Evolutionary conservation across 345 rosid genomes (phyloP).

Genomic region (Brassica napus): DNA sequence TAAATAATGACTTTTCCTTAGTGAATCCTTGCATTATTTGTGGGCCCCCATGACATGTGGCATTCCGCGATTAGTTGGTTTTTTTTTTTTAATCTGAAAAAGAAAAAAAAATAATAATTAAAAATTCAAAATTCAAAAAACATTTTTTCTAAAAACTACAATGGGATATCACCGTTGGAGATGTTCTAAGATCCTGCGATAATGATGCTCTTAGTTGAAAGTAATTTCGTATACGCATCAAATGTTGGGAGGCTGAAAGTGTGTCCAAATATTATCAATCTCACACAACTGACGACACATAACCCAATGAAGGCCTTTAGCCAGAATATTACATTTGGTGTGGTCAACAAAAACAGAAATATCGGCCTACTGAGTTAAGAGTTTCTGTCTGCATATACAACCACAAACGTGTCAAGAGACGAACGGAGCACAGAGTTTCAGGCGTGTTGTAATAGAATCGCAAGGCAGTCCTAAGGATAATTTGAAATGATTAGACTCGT

Average conservation of each 20-base stretch:
- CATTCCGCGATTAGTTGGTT: too few relatives aligned
- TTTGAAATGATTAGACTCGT: background rate
- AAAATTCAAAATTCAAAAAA: too few relatives aligned
- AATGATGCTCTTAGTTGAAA: background rate
- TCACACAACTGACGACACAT: background rate
- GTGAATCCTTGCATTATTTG: too few relatives aligned
- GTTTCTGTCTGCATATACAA: background rate
- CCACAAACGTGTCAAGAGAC: background rate
- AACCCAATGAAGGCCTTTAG: background rate
- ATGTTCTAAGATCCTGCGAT: too few relatives aligned
- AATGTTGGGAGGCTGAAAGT: background rate
- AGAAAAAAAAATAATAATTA: too few relatives aligned
- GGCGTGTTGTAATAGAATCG: background rate
- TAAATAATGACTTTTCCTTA: too few relatives aligned
- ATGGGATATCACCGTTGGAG: too few relatives aligned
- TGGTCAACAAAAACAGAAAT: background rate
- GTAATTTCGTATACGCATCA: background rate
- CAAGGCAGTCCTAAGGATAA: background rate
- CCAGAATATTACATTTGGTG: background rate
- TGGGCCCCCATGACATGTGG: too few relatives aligned
- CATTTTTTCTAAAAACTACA: too few relatives aligned
- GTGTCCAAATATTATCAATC: background rate
- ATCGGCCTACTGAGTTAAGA: background rate
- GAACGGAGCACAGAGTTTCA: background rate
- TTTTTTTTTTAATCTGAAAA: too few relatives aligned